Evolutionary conservation across 345 rosid species (phyloP).

Genomic region (Murraya koenigii): DNA sequence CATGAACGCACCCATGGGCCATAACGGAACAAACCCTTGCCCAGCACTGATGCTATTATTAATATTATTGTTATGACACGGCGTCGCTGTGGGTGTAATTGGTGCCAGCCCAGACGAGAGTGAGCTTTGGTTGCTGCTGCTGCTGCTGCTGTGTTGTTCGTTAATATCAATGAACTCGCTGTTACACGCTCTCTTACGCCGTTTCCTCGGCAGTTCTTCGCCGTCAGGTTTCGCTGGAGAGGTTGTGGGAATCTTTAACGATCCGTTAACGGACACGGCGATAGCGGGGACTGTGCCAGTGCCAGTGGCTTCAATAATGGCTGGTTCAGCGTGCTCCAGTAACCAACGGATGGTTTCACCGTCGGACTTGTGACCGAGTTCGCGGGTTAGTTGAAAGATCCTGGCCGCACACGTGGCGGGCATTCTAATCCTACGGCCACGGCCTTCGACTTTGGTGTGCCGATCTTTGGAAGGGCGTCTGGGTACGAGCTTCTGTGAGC

Average conservation of each 20-base stretch:
- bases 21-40: conserved; percentile 49
- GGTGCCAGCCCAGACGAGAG: conserved; percentile 64
- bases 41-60: not conserved
- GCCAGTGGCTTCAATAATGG: conserved; percentile 73
- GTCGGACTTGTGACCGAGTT: conserved; percentile 73
- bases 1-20: conserved; percentile 47
- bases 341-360: conserved; percentile 81
- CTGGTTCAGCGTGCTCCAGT: conserved; percentile 64
- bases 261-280: conserved; percentile 68
- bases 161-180: conserved; percentile 46
- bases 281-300: conserved; percentile 79
- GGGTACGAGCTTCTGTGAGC: conserved; percentile 15
- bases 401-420: conserved; percentile 80
- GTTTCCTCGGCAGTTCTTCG: conserved; percentile 31
- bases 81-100: conserved; percentile 24
- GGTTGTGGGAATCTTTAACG: conserved; percentile 60
- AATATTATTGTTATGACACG: not conserved
- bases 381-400: conserved; percentile 75
- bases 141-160: conserved; percentile 11
- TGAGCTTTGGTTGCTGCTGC: conserved; percentile 26
- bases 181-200: conserved; percentile 46
- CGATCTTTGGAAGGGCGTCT: conserved; percentile 61
- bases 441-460: conserved; percentile 88
- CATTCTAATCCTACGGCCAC: conserved; percentile 75
- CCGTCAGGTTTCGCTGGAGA: conserved; percentile 31